Evolutionary conservation across 352 stramenopile species (phyloP).

Genomic region (Ophiocytium majus): DNA sequence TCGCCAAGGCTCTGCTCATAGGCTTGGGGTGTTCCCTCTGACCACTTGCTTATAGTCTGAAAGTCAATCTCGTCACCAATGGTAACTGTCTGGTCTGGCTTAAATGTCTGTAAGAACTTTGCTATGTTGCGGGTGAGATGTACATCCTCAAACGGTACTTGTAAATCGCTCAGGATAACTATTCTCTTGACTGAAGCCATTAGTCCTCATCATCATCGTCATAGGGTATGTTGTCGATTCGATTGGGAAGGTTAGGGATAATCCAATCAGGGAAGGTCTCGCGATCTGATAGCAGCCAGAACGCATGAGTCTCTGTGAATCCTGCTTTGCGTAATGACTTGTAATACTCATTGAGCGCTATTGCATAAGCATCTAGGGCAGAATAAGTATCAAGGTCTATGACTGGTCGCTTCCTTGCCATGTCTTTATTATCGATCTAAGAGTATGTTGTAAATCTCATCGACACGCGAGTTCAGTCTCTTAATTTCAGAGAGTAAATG

Average conservation of each 20-base stretch:
- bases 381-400: slow-evolving; percentile 4
- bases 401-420: not conserved
- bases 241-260: not conserved
- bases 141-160: not conserved
- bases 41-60: slow-evolving; percentile 2
- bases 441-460: slow-evolving; percentile 20
- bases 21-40: not conserved
- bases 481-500: slow-evolving; percentile 16
- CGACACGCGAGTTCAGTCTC: not conserved
- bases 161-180: not conserved
- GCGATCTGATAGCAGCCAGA: too few species aligned
- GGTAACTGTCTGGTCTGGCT: not conserved
- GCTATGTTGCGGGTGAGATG: not conserved
- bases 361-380: not conserved
- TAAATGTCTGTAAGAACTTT: not conserved
- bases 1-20: slow-evolving; percentile 7
- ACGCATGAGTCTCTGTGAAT: slow-evolving; percentile 1
- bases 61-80: slow-evolving; percentile 4
- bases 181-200: too few species aligned
- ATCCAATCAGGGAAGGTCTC: not conserved
- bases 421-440: not conserved
- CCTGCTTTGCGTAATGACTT: not conserved
- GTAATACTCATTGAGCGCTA: not conserved
- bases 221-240: slow-evolving; percentile 1
- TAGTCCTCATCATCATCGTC: slow-evolving; percentile 6